These are phyloP conservation scores for Hyphodiscus hymeniophilus DNA, from an alignment of 495 filamentous ascomycete species.

Conservation along the genomic window DNA sequence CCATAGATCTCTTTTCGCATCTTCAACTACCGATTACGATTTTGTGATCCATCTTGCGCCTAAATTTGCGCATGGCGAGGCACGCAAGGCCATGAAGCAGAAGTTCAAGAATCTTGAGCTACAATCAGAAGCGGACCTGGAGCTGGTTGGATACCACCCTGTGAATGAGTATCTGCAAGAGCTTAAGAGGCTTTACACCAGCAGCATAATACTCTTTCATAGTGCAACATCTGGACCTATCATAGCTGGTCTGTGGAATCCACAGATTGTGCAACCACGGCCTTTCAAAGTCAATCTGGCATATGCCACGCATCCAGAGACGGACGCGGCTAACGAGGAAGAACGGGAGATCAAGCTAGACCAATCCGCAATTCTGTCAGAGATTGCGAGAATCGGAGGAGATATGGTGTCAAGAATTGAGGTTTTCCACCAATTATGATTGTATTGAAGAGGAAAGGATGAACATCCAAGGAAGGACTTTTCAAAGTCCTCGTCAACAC, in stretches of 20 bases:
- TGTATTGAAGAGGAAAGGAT: neutral
- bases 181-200: slow-evolving; percentile 50
- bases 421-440: slow-evolving; percentile 2
- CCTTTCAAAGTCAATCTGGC: slow-evolving; percentile 60
- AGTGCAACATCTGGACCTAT: slow-evolving; percentile 45
- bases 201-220: slow-evolving; percentile 67
- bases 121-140: slow-evolving; percentile 23
- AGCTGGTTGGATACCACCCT: slow-evolving; percentile 41
- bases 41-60: slow-evolving; percentile 66
- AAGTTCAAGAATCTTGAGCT: slow-evolving; percentile 71
- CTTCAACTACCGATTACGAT: slow-evolving; percentile 68
- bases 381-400: slow-evolving; percentile 65
- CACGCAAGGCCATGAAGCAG: slow-evolving; percentile 8
- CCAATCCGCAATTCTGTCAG: slow-evolving; percentile 61
- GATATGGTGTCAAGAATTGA: slow-evolving; percentile 53
- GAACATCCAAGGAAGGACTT: no score
- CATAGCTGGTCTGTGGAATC: slow-evolving; percentile 81
- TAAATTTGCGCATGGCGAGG: slow-evolving; percentile 31
- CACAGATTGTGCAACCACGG: slow-evolving; percentile 39
- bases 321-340: slow-evolving; percentile 17
- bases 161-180: slow-evolving; percentile 46
- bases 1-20: slow-evolving; percentile 54
- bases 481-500: no score
- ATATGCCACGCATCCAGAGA: slow-evolving; percentile 54
- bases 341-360: slow-evolving; percentile 52